Base-by-base conservation (phyloP, 768 basidiomycete species). In the Lactarius pseudohatsudake region DNA sequence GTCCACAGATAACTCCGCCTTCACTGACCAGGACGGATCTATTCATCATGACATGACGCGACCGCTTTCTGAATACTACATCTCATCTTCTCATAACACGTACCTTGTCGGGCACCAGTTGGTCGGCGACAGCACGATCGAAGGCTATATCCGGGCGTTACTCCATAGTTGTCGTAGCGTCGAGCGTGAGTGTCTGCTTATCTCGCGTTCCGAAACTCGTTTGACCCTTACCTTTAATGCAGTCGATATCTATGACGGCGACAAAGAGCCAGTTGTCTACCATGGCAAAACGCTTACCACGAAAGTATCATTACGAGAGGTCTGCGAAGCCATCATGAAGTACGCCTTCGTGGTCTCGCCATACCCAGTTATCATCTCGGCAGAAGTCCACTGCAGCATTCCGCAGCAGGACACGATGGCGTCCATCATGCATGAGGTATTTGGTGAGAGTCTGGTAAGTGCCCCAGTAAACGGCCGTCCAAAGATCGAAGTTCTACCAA, bases 181-280 rank as follows among this genome's bases (percentile, higher is more conserved):
- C 34, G 96, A 98, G 76, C 76, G 96, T 95, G 71, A 70, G 90
- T 83, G 3, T 59, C 15, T 41, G 11, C 20, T 59, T 40, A 6
- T 28, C 47, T 59, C 58, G 36, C 55, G 40, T 55, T 53, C 53
- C 6, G 36, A 30, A 6, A 32, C 43, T 55, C 41, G 32, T n/a
- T 22, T 57, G 9, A 55, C 56, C 40, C 60, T 34, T 64, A 47
- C 47, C 36, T n/a, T 55, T 64, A 61, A 47, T 66, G 8, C 67
- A 98, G 95, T 98, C 72, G 96, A 98, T 71, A 87, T 96, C 53
- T 97, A 88, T 74, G 93, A 97, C 68, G 95, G 96, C 13, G 91
- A 94, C 38, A 76, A 72, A 3, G 94, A 90, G 68, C 96, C 96
- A 0, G 79, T 91, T 74, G 85, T 98, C 5, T 95, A 88, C 71